These are phyloP conservation scores for Microbotryomycetes sp. DNA, from an alignment of 1,284 basidiomycete species.

Conservation along the genomic window DNA sequence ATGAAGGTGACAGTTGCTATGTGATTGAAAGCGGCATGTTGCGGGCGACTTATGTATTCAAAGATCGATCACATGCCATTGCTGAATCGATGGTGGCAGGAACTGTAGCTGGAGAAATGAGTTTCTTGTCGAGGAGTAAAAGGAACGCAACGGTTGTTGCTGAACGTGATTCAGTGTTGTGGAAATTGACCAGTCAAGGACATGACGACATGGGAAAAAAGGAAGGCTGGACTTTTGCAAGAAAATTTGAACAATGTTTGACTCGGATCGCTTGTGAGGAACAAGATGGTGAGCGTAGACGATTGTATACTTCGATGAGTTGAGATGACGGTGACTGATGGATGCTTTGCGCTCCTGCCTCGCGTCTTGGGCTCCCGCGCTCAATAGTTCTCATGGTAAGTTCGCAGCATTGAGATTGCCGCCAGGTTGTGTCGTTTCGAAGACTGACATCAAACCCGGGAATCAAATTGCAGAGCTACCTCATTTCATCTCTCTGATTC, in stretches of 20 bases:
- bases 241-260: conserved; percentile 29
- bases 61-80: conserved; percentile 62
- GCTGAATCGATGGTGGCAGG: conserved; percentile 69
- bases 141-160: conserved; percentile 81
- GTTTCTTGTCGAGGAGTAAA: conserved; percentile 64
- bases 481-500: not conserved
- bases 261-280: conserved; percentile 27
- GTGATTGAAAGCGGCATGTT: conserved; percentile 77
- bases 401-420: no score
- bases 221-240: conserved; percentile 26
- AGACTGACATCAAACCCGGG: no score
- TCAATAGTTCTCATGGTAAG: no score
- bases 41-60: conserved; percentile 55
- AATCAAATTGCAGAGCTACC: no score
- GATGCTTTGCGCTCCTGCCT: no score
- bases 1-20: conserved; percentile 61
- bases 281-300: no score
- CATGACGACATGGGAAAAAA: conserved; percentile 52
- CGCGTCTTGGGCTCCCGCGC: no score
- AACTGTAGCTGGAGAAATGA: conserved; percentile 80
- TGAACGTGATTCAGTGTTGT: conserved; percentile 68
- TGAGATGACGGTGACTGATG: no score
- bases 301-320: no score
- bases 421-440: no score
- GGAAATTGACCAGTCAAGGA: conserved; percentile 61